A percentile compares a stretch with the other conserved stretches of the same genome.
phyloP scores from a whole-genome alignment of 116 monocot species.

The Zostera marina region DNA sequence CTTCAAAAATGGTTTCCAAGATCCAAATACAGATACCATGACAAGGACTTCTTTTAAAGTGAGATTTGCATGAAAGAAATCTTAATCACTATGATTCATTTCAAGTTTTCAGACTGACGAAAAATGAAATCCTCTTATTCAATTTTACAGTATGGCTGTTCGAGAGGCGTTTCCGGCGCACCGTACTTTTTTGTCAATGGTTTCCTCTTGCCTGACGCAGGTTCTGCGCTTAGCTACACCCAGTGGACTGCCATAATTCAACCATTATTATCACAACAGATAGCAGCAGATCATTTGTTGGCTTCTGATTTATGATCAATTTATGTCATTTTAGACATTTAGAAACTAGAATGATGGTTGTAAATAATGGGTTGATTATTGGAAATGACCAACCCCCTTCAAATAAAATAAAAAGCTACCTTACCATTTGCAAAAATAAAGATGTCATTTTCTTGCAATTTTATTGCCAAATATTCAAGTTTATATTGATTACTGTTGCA shows the following conservation, averaged over 20 bases:
- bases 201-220: constrained; percentile 29
- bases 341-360: too few species aligned
- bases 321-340: too few species aligned
- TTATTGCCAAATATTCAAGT: too few species aligned
- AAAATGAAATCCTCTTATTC: not conserved
- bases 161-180: constrained; percentile 50
- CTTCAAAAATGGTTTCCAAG: constrained; percentile 35
- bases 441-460: too few species aligned
- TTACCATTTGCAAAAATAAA: too few species aligned
- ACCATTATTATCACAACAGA: constrained; percentile 18
- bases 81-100: not conserved
- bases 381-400: too few species aligned
- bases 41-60: constrained; percentile 73
- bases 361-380: too few species aligned
- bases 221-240: constrained; percentile 26
- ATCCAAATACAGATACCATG: constrained; percentile 33
- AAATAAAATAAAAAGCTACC: too few species aligned
- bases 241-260: constrained; percentile 44
- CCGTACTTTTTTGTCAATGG: constrained; percentile 78
- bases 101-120: not conserved
- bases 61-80: too few species aligned
- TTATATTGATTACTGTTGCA: too few species aligned
- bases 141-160: constrained; percentile 51
- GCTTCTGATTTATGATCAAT: not conserved
- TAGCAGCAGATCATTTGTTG: not conserved